A percentile compares a stretch with the other conserved stretches of the same genome.
Evolutionary conservation across 306 rosid species (phyloP).

Genomic region (Glycine soja): DNA sequence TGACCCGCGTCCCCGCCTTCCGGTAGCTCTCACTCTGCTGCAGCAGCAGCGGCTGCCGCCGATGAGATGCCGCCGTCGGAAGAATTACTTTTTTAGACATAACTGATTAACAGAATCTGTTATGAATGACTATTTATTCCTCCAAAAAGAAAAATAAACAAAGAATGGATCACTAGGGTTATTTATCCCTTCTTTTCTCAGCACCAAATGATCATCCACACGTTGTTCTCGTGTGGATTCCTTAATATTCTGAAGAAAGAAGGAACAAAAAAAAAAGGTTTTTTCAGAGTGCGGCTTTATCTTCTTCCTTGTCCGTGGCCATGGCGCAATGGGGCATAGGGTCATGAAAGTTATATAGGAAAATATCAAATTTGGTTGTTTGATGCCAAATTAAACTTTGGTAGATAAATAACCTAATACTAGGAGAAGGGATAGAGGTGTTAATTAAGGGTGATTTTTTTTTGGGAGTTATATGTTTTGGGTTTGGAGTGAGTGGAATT

Average conservation of each 20-base stretch:
- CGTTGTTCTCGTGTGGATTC: neutral
- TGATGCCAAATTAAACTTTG: neutral
- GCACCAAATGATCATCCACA: neutral
- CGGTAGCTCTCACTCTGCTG: constrained; percentile 14
- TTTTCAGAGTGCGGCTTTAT: neutral
- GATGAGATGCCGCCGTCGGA: constrained; percentile 26
- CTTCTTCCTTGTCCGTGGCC: neutral
- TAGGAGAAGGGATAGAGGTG: neutral
- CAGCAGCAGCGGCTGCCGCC: constrained; percentile 53
- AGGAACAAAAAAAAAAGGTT: neutral
- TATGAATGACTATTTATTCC: neutral
- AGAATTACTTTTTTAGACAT: neutral
- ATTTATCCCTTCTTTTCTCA: neutral
- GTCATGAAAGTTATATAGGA: neutral
- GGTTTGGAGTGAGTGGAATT: neutral
- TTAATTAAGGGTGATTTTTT: neutral
- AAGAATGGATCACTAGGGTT: too few relatives aligned
- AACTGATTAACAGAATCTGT: neutral
- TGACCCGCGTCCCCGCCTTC: constrained; percentile 33
- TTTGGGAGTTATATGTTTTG: too few relatives aligned
- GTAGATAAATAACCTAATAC: neutral
- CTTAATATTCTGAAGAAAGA: neutral
- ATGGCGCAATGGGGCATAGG: neutral
- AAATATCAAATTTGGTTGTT: neutral
- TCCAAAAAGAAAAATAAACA: too few relatives aligned